Conservation (phyloP, 495 filamentous ascomycete species). For the Aspergillus saccharolyticus region DNA sequence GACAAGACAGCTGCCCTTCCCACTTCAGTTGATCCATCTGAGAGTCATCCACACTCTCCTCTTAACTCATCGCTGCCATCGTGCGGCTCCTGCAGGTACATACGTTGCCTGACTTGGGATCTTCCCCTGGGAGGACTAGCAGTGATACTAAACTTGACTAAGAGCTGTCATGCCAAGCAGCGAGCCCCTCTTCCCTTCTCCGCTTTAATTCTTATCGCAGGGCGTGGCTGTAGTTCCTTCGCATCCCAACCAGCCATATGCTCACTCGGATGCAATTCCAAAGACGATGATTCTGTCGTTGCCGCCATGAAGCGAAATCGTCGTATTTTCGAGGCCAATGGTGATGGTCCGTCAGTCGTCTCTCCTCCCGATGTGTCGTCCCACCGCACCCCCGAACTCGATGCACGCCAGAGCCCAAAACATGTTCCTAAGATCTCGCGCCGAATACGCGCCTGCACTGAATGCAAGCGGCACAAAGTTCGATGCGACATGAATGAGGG, state of each 20-base stretch:
- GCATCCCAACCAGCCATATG: slow-evolving; percentile 2
- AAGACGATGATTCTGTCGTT: slow-evolving; percentile 13
- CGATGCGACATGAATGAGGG: slow-evolving; percentile 48
- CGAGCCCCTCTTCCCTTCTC: slow-evolving; percentile 8
- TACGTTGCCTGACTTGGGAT: no score
- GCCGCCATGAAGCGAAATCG: slow-evolving; percentile 44
- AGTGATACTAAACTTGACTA: no score
- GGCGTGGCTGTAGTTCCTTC: no score
- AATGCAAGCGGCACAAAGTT: slow-evolving; percentile 52
- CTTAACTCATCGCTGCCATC: background rate
- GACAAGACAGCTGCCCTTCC: no score
- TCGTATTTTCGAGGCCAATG: slow-evolving; percentile 42
- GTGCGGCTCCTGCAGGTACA: slow-evolving; percentile 5
- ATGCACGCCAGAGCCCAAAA: slow-evolving; percentile 20
- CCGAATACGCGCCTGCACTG: slow-evolving; percentile 51
- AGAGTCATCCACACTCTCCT: no score
- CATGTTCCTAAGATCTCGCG: slow-evolving; percentile 53
- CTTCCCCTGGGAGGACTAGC: no score
- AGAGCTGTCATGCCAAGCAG: slow-evolving; percentile 5
- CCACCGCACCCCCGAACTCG: slow-evolving; percentile 26
- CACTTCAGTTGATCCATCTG: no score
- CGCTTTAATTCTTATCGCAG: background rate
- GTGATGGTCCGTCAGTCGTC: slow-evolving; percentile 37
- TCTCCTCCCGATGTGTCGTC: slow-evolving; percentile 27
- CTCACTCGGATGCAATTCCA: background rate